A percentile compares a stretch with the other conserved stretches of the same genome.
Conservation (phyloP, 2,329 filamentous ascomycete species). For the Helicocarpus griseus region DNA sequence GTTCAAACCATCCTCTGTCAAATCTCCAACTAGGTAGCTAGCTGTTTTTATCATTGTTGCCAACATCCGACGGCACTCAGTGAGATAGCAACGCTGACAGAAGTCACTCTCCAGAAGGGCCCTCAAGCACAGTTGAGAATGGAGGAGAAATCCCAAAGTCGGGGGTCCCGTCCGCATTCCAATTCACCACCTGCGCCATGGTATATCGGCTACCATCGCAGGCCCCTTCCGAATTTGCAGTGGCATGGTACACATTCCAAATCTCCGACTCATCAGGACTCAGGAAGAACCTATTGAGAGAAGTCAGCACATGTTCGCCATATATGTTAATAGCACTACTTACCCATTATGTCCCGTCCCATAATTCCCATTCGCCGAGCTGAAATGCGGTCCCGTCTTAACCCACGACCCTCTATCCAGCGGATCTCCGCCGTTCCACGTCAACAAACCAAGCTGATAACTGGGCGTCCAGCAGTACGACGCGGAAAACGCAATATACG, state of each 20-base stretch:
- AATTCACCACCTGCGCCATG: constrained; percentile 43
- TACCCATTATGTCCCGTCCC: constrained; percentile 44
- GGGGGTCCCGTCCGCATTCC: constrained; percentile 42
- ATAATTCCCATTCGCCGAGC: constrained; percentile 47
- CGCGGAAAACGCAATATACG: constrained; percentile 46
- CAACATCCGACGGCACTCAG: no score
- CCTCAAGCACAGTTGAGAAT: neutral
- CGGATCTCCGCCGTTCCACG: constrained; percentile 46
- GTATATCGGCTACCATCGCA: constrained; percentile 48
- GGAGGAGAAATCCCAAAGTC: constrained; percentile 37
- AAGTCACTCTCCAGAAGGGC: neutral
- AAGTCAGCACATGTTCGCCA: no score
- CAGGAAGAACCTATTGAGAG: constrained; percentile 42
- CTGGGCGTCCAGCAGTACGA: constrained; percentile 48
- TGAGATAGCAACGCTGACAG: neutral
- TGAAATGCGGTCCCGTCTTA: constrained; percentile 45
- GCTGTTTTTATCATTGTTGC: no score
- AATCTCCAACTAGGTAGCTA: no score
- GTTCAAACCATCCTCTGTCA: no score
- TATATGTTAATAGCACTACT: no score
- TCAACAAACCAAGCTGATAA: constrained; percentile 46
- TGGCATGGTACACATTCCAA: constrained; percentile 50
- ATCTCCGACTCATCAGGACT: constrained; percentile 46
- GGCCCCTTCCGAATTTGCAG: constrained; percentile 37
- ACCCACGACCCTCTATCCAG: constrained; percentile 37